These are phyloP conservation scores for Dipteronia dyeriana DNA, from an alignment of 345 rosid genomes.

Conservation along the genomic window DNA sequence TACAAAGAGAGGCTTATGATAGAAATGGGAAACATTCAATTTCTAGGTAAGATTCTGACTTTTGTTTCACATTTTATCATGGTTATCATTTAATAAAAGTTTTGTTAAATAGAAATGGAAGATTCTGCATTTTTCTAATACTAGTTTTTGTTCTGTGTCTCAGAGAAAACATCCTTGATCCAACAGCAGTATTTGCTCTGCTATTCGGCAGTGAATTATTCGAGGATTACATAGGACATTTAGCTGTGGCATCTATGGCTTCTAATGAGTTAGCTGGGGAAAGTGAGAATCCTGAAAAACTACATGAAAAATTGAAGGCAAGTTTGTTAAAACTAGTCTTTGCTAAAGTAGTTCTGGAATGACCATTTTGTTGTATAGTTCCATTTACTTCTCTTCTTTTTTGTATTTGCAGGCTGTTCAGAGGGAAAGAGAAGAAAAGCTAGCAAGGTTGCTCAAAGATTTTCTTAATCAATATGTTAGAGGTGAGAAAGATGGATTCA, in stretches of 20 bases:
- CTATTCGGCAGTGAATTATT: constrained; percentile 95
- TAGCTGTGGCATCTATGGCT: constrained; percentile 87
- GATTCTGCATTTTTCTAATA: neutral
- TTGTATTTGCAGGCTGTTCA: constrained; percentile 51
- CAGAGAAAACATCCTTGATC: constrained; percentile 87
- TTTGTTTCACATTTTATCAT: neutral
- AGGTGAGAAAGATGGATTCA: constrained; percentile 58
- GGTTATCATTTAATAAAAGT: neutral
- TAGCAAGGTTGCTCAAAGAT: constrained; percentile 51
- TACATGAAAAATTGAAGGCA: constrained; percentile 79
- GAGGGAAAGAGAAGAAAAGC: constrained; percentile 75
- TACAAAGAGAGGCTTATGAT: constrained; percentile 62
- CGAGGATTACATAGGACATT: constrained; percentile 91
- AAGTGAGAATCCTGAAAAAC: constrained; percentile 58
- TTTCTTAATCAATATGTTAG: constrained; percentile 56
- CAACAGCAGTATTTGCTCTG: constrained; percentile 84
- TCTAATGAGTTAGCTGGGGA: constrained; percentile 63
- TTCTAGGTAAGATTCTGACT: constrained; percentile 42
- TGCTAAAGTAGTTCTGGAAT: neutral
- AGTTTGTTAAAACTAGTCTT: neutral
- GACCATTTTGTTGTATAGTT: neutral
- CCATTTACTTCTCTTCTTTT: neutral
- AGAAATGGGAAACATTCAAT: constrained; percentile 55
- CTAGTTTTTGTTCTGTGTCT: constrained; percentile 10
- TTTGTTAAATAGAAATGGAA: neutral